Evolutionary conservation across 768 basidiomycete genomes (phyloP), one percentile per base, ranked within the genome.

Genomic region (Rhizopogon vinicolor): DNA sequence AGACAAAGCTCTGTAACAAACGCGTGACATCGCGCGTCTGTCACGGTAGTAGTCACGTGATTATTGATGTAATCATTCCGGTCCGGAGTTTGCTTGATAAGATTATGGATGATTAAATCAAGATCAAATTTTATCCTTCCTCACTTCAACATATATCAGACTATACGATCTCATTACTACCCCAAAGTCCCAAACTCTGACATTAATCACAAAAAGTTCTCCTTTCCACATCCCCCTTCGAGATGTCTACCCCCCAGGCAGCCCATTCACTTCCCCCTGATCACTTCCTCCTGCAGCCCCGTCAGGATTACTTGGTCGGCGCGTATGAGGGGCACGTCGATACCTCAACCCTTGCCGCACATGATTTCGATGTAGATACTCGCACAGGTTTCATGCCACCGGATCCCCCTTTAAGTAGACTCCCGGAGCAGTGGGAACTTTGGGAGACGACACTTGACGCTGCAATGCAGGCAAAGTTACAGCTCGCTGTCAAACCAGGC

Each of bases 311-410:
- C 51, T 46, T 68, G 16, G 50, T 69, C 3, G 67, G 65, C 41
- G 48, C 50, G 12, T 44, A 35, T 7, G 63, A 63, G 14, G 65
- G 67, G 3, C 58, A 59, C 18, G 63, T 74, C 43, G 82, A 84
- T 58, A 81, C 79, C 13, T 78, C 81, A 19, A 87, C 89, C 12
- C 81, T 89, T 56, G 87, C 89, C 9, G 86, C 87, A 3, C 87
- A 89, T 60, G 89, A 90, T 75, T 98, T 93, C 75, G 93, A 98
- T 67, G 90, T 98, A 57, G 93, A 95, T 67, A 86, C 87, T 9
- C 77, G 84, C 14, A 92, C 93, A 0, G 95, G 96, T 0, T 98
- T 98, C 69, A 87, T 98, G 83, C 90, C 95, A 2, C 86, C 89
- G 0, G 75, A 82, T 13, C 81, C 84, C 0, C 93, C 93, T 1